Evolutionary conservation across 2,329 filamentous ascomycete genomes (phyloP), one percentile per base, ranked within the genome.

Genomic region (Colletotrichum sp.): DNA sequence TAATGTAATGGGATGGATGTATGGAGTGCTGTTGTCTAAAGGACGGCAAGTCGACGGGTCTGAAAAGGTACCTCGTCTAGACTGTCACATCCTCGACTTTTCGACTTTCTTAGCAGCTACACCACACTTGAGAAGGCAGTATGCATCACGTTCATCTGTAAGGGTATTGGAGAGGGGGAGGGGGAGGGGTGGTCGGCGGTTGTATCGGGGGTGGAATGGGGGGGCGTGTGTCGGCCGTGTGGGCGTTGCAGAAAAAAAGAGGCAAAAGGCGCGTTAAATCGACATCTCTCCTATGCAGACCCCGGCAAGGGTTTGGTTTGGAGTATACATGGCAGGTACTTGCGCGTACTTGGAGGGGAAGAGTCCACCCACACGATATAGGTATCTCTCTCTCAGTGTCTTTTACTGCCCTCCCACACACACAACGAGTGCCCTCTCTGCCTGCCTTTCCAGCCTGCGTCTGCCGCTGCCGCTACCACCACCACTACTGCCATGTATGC

Each of bases 141-240:
- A 68, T 75, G 69, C 73, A 68, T 75, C 73, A 68, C 73, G 70
- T 65, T 75, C 70, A 39, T 75, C 57, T 59, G 72, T 71, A 71
- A 75, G 75, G 66, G 65, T 75, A 65, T 36, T 57, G 75, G 32
- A 55, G 71, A 64, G 66, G 66, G 55, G 36, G 71, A 39, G 32
- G 9, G 63, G 67, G 34, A 67, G 66, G 65, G 74, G 74, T 76
- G 71, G 65, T 28, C 48, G 75, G 73, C 75, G 73, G 73, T 72
- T 77, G 75, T 72, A 72, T 72, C 72, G 75, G 75, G 68, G 73
- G 65, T 39, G 73, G 48, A 32, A 57, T 39, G 68, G 59, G 71
- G 75, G 75, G 28, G 72, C 28, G 72, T 68, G 55, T 34, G 36
- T 57, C 44, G n/a, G 62, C 55, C 48, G 65, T 62, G 59, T 62